These are phyloP conservation scores for Lactarius psammicola DNA, from an alignment of 768 basidiomycete species.

Conservation along the genomic window DNA sequence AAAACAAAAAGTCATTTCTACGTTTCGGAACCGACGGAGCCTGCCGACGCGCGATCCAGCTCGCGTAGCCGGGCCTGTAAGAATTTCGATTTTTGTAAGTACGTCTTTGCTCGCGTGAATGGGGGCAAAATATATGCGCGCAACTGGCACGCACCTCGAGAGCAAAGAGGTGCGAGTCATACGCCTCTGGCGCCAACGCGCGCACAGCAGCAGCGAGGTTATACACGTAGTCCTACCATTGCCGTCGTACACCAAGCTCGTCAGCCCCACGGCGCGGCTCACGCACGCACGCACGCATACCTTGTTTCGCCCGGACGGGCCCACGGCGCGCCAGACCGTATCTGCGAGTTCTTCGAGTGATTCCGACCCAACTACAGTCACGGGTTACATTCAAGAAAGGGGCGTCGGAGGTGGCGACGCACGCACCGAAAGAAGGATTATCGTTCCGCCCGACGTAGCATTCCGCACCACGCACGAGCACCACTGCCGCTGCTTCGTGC, in stretches of 20 bases:
- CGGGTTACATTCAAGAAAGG: background rate
- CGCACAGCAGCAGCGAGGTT: conserved; percentile 69
- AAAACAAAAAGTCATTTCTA: conserved; percentile 3
- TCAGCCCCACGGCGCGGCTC: too few relatives aligned
- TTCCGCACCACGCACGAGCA: conserved; percentile 58
- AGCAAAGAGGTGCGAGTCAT: conserved; percentile 73
- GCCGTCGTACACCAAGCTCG: too few relatives aligned
- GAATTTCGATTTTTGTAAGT: background rate
- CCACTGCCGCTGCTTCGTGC: too few relatives aligned
- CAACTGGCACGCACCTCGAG: conserved; percentile 57
- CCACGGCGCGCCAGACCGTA: conserved; percentile 69
- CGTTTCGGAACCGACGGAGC: background rate
- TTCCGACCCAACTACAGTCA: conserved; percentile 84
- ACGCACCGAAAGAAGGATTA: conserved; percentile 85
- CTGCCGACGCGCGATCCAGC: conserved; percentile 9
- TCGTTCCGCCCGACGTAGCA: conserved; percentile 86
- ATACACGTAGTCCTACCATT: conserved; percentile 78
- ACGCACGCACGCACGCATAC: conserved; percentile 38
- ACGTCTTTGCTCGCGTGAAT: background rate
- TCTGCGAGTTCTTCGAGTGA: conserved; percentile 65
- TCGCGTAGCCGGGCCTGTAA: conserved; percentile 23
- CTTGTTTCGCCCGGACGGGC: conserved; percentile 91
- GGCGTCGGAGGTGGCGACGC: too few relatives aligned
- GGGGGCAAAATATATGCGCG: too few relatives aligned
- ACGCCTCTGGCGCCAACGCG: conserved; percentile 68